A percentile compares a stretch with the other conserved stretches of the same genome.
These are phyloP conservation scores for Hypomontagnella submonticulosa DNA, from an alignment of 495 filamentous ascomycete genomes.

Conservation along the genomic window DNA sequence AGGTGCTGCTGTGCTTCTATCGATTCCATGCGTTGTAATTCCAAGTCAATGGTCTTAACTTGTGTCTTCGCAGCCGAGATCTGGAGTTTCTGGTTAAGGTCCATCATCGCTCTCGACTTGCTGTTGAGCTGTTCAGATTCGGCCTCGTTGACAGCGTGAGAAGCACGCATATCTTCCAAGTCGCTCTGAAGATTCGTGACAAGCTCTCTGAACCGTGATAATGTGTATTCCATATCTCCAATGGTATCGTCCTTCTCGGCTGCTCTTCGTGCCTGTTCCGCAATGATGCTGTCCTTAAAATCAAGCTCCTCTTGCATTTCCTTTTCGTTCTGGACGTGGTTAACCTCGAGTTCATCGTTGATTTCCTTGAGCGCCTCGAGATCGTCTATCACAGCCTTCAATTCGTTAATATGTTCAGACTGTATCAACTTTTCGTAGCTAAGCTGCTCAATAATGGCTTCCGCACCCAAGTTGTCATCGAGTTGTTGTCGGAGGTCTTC, in stretches of 20 bases:
- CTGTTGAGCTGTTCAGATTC: conserved; percentile 87
- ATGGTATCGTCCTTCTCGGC: conserved; percentile 76
- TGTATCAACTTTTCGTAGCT: conserved; percentile 85
- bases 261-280: conserved; percentile 75
- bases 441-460: conserved; percentile 93
- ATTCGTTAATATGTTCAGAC: conserved; percentile 82
- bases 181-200: conserved; percentile 87
- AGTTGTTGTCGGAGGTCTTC: conserved; percentile 92
- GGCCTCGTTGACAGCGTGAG: conserved; percentile 89
- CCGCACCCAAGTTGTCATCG: conserved; percentile 84
- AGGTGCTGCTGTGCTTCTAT: conserved; percentile 91
- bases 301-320: conserved; percentile 95
- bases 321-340: conserved; percentile 90
- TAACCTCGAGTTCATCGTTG: conserved; percentile 92
- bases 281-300: conserved; percentile 78
- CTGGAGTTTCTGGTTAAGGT: conserved; percentile 93
- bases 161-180: conserved; percentile 89
- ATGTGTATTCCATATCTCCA: conserved; percentile 88
- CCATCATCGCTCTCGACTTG: conserved; percentile 91
- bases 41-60: conserved; percentile 91
- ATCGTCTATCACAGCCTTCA: conserved; percentile 83
- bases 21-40: conserved; percentile 86
- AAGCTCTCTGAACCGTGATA: conserved; percentile 86
- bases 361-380: conserved; percentile 89
- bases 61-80: conserved; percentile 89